Percentiles rank a stretch among this genome's conserved stretches.
These are phyloP conservation scores for Juncus effusus DNA, from an alignment of 176 grass and related monocot genomes.

Conservation along the genomic window DNA sequence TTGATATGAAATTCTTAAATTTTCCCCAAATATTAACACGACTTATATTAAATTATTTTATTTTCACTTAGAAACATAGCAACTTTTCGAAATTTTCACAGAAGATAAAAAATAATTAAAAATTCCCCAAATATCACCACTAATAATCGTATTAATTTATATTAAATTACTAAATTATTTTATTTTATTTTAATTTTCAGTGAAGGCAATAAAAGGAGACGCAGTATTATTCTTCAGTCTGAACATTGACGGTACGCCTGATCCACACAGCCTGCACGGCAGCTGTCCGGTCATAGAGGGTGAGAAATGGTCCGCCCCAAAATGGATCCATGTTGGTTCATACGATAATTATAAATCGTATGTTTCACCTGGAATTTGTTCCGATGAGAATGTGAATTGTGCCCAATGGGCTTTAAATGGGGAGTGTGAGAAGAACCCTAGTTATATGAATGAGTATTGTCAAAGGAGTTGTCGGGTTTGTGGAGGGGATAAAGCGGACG, in stretches of 20 bases:
- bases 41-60: too few species aligned
- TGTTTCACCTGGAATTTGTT: conserved; percentile 24
- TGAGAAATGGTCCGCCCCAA: conserved; percentile 52
- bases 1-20: too few species aligned
- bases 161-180: background rate
- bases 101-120: background rate
- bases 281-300: conserved; percentile 48
- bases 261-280: conserved; percentile 37
- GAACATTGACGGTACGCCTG: conserved; percentile 26
- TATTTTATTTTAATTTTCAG: conserved; percentile 5
- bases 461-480: conserved; percentile 11
- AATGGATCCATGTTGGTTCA: conserved; percentile 49
- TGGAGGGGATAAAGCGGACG: background rate
- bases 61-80: too few species aligned
- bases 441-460: conserved; percentile 12
- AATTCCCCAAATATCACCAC: background rate
- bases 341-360: conserved; percentile 24
- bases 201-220: conserved; percentile 42
- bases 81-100: too few species aligned
- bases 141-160: too few species aligned
- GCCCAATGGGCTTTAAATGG: conserved; percentile 30
- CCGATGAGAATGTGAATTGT: conserved; percentile 31
- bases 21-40: too few species aligned
- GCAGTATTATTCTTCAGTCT: conserved; percentile 49
- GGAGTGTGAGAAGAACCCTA: conserved; percentile 31